Evolutionary conservation across 257 asterid species (phyloP), one percentile per base, ranked within the genome.

Genomic region (Solanum etuberosum): DNA sequence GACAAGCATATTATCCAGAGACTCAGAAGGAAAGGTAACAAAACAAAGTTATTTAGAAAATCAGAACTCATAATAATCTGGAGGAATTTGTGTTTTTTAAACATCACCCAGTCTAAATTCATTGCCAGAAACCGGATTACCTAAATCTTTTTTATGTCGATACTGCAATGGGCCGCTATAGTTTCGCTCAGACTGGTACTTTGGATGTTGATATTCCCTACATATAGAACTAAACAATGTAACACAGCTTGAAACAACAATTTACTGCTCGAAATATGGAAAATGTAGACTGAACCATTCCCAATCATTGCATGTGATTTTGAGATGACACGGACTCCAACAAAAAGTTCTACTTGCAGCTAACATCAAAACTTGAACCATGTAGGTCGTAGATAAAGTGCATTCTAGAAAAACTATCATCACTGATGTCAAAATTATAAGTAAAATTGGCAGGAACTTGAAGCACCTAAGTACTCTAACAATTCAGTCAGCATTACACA

Each of bases 131-230:
- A 78, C 83, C 3, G 27, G 48, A 88, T 90, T 90, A 90, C 90
- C 88, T 42, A 87, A 87, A 73, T 95, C 98, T 92, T 92, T 97
- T 90, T 91, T 95, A 81, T 91, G 98, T 87, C 96, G 97, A 90
- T 86, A 84, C 89, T 96, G 99, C 92, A 96, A 83, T 27, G 98
- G 97, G 54, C 98, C 98, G 78, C 99, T 95, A 89, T 89, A 91
- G 88, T 86, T 97, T 78, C 96, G 93, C 82, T 94, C 99, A 59
- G 87, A n/a, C 54, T 21, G 92, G 88, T 89, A 87, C 87, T 93
- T 95, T 40, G 93, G 95, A 84, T 91, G 98, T 88, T 87, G 77
- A 92, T 88, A 84, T 88, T 95, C 98, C 98, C 98, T 96, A 91
- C 92, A 91, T 43, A 90, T 63, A 91, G 76, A 77, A 87, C n/a